Evolutionary conservation across 352 stramenopile species (phyloP).

Genomic region (Globisporangium parvum): DNA sequence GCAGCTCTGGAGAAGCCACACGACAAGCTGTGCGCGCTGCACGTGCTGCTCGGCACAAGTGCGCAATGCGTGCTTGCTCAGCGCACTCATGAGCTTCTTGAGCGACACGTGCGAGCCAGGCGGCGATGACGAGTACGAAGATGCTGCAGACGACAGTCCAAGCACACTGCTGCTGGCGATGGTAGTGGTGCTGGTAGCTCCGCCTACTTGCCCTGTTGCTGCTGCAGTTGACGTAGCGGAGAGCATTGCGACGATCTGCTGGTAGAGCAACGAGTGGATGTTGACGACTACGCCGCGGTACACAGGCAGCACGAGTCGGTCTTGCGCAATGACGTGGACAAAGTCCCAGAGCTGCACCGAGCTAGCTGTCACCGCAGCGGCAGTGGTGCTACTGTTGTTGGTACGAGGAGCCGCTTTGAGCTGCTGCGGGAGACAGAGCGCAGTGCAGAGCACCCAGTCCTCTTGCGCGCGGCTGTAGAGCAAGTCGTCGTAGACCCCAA

Average conservation of each 20-base stretch:
- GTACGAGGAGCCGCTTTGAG: constrained; percentile 12
- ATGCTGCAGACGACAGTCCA: background rate
- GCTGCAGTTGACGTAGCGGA: background rate
- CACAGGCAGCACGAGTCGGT: constrained; percentile 40
- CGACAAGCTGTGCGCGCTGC: constrained; percentile 31
- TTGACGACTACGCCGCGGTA: constrained; percentile 43
- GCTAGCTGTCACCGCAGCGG: background rate
- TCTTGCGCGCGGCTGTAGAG: constrained; percentile 15
- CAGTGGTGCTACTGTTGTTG: background rate
- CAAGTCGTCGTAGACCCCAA: constrained; percentile 20
- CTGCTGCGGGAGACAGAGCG: constrained; percentile 44
- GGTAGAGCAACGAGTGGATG: constrained; percentile 50
- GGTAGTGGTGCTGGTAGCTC: no score
- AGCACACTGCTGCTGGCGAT: background rate
- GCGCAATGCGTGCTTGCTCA: constrained; percentile 45
- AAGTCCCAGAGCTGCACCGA: constrained; percentile 48
- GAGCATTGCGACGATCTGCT: constrained; percentile 37
- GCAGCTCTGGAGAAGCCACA: constrained; percentile 31
- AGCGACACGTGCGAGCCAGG: constrained; percentile 5
- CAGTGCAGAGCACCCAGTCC: constrained; percentile 53
- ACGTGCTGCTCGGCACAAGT: constrained; percentile 26
- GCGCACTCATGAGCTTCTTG: constrained; percentile 34
- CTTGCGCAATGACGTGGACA: constrained; percentile 39
- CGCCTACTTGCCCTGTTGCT: no score
- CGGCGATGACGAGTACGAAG: constrained; percentile 5